Base-by-base conservation (phyloP, 345 rosid species). In the Rhodamnia argentea region DNA sequence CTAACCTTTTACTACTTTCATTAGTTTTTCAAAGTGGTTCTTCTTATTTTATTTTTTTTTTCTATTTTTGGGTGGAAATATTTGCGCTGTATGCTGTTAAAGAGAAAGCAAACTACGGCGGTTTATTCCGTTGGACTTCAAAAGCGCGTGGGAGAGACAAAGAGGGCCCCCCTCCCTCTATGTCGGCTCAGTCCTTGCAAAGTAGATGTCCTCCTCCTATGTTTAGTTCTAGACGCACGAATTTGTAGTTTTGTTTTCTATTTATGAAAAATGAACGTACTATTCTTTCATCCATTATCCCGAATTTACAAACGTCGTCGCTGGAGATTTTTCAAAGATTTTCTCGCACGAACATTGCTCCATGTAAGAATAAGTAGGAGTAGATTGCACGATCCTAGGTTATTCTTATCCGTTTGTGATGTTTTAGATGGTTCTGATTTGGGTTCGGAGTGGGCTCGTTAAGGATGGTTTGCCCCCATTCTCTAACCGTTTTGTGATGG, bases 251-350 rank as follows among this genome's bases (percentile, higher is more conserved):
- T 42, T 5, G 44, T 42, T 10, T 50, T 10, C 1, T 10, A 10
- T 50, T 50, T 10, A 50, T 50, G 47, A 2, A 50, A 50, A 50
- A 50, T 10, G 3, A 50, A 50, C 10, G 12, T 50, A 10, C 10
- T 50, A 50, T 50, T 32, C 40, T 27, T 27, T 29, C 22, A 15
- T 7, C 29, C 40, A 0, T 0, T 14, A 7, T 62, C 10, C 0
- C 16, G 40, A 27, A 62, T 62, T 52, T 7, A 29, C 40, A 6
- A 60, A 15, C 37, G 40, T 13, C 74, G 10, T 47, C 4, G 4
- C 6, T 3, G 40, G 44, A 42, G 8, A 6, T 44, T 44, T 44
- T 47, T 47, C 9, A 3, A 50, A 50, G 13, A 50, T 50, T 50
- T 50, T 50, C 52, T 50, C 40, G 13, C 5, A 20, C 27, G 40